Conservation (phyloP, 2,329 filamentous ascomycete genomes). For the Phialocephala sp. region DNA sequence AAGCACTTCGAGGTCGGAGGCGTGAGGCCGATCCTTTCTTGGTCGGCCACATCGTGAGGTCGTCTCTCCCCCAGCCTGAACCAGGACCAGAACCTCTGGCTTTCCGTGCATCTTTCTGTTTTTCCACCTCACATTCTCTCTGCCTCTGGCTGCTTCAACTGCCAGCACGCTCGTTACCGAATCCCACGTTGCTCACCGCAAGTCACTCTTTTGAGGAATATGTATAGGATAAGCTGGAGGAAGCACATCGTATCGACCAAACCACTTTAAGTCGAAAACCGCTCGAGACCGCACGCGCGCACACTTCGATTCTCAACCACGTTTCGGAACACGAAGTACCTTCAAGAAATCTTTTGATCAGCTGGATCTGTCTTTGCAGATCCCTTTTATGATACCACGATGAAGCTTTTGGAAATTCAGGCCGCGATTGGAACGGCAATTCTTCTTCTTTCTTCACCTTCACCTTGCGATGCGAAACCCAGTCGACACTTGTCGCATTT, state of each 20-base stretch:
- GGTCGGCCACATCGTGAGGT: constrained; percentile 5
- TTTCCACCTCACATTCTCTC: constrained; percentile 6
- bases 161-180: constrained; percentile 5
- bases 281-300: constrained; percentile 11
- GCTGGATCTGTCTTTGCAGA: constrained; percentile 14
- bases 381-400: constrained; percentile 43
- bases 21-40: constrained; percentile 1
- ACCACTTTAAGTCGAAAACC: constrained; percentile 12
- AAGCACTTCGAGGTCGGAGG: background rate
- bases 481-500: constrained; percentile 36
- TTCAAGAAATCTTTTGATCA: constrained; percentile 2
- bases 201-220: constrained; percentile 23
- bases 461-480: constrained; percentile 38
- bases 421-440: constrained; percentile 56
- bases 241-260: constrained; percentile 11
- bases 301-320: background rate
- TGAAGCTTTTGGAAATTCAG: constrained; percentile 60
- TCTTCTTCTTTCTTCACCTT: constrained; percentile 49
- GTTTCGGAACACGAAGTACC: background rate
- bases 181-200: constrained; percentile 16
- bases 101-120: background rate
- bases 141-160: background rate
- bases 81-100: background rate
- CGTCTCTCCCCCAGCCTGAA: background rate
- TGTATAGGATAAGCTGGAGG: constrained; percentile 17